A percentile compares a stretch with the other conserved stretches of the same genome.
Evolutionary conservation across 306 rosid species (phyloP).

Genomic region (Vigna reflexopilosa): DNA sequence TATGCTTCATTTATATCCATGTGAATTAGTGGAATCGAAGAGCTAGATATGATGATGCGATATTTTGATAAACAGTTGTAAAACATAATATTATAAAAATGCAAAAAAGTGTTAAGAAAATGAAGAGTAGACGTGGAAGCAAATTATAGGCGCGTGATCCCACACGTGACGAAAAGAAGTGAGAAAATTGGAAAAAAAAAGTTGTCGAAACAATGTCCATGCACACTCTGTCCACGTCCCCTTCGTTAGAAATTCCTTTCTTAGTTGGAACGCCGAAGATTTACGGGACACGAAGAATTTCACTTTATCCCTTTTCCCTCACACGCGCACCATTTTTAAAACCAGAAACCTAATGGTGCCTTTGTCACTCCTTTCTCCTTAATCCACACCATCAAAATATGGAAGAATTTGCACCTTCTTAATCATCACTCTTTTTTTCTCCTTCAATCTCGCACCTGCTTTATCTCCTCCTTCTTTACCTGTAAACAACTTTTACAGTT

Average conservation of each 20-base stretch:
- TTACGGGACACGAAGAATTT: conserved; percentile 24
- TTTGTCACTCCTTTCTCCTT: conserved; percentile 23
- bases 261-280: conserved; percentile 26
- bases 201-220: conserved; percentile 29
- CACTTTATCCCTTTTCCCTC: conserved; percentile 46
- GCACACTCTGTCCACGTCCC: conserved; percentile 44
- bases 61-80: neutral
- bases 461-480: conserved; percentile 64
- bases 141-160: neutral
- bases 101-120: neutral
- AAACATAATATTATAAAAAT: neutral
- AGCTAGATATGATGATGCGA: neutral
- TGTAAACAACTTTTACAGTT: conserved; percentile 10
- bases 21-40: neutral
- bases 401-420: conserved; percentile 44
- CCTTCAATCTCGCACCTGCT: conserved; percentile 33
- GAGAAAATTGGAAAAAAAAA: no score
- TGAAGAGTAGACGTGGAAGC: neutral
- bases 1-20: neutral
- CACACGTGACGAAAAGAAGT: neutral
- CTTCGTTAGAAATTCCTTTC: conserved; percentile 5
- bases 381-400: conserved; percentile 42
- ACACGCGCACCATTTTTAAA: conserved; percentile 11
- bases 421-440: conserved; percentile 26
- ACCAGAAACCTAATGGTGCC: conserved; percentile 29